Base-by-base conservation (phyloP, 495 filamentous ascomycete species). In the Jackrogersella multiformis region DNA sequence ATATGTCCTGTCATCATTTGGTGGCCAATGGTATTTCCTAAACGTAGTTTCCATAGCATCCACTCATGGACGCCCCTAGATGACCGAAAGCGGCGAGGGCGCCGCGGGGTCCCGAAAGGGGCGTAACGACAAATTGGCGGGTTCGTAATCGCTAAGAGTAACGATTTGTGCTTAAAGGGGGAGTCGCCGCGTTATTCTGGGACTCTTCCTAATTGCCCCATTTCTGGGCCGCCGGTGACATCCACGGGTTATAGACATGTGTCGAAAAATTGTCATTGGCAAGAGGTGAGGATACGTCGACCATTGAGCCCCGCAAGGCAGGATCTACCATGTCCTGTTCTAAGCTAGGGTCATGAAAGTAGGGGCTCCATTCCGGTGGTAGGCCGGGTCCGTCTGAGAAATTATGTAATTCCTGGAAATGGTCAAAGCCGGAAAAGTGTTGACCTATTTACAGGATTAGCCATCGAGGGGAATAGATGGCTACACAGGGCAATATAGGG, bases 321-420 rank as follows among this genome's bases (percentile, higher is more conserved):
- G 73, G 73, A 46, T 75, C 73, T 53, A 74, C 73, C 60, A 75
- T 63, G 10, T 71, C 68, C 24, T 73, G 70, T 32, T 74, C 72
- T 46, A 58, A 9, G 44, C 45, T 56, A 9, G 66, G 67, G 35
- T 69, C 68, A 30, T 67, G 56, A 35, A 61, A 68, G 38, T 71
- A 75, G 5, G 68, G 55, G 16, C 48, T 65, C 73, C 73, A 75
- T 48, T 71, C 58, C 15, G 70, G 41, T 16, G 68, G 70, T 34
- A 75, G 32, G 39, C 67, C 62, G 30, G 62, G 16, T 10, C 65
- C 38, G 13, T 71, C 73, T 15, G 67, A 36, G 16, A 71, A 64
- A 42, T 56, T 56, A 13, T 63, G 41, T 46, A 66, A 64, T 34
- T 69, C 73, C 41, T 64, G 61, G 34, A 66, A 75, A 32, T 75